Evolutionary conservation across 345 rosid species (phyloP).

Genomic region (Aegle marmelos): DNA sequence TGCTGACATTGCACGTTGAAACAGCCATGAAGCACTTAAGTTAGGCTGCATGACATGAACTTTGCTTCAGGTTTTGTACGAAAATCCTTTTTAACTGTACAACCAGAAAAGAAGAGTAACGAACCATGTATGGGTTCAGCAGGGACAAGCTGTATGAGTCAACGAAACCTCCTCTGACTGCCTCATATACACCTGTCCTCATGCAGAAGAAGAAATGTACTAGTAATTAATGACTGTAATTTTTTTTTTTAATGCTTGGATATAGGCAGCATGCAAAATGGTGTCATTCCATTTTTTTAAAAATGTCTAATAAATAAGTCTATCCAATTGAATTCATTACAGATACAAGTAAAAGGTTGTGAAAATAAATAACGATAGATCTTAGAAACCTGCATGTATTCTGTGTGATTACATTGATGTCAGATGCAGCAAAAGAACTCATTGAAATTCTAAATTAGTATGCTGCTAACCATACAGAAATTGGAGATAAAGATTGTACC

Average conservation of each 20-base stretch:
- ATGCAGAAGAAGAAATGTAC: slow-evolving; percentile 1
- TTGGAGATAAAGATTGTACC: slow-evolving; percentile 39
- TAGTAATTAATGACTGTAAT: not conserved
- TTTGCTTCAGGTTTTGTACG: slow-evolving; percentile 1
- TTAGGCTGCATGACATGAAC: slow-evolving; percentile 51
- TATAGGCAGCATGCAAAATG: not conserved
- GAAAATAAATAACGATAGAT: not conserved
- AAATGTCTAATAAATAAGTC: not conserved
- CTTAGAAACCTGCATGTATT: not conserved
- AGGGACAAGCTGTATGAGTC: slow-evolving; percentile 75
- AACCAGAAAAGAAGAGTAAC: slow-evolving; percentile 18
- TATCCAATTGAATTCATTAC: not conserved
- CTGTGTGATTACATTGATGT: not conserved
- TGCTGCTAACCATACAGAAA: not conserved
- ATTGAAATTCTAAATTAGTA: not conserved
- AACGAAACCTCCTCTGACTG: slow-evolving; percentile 64
- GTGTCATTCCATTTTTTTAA: not conserved
- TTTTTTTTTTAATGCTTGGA: not conserved
- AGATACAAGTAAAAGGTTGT: not conserved
- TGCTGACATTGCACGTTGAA: slow-evolving; percentile 95
- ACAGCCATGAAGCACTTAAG: slow-evolving; percentile 90
- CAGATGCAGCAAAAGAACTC: not conserved
- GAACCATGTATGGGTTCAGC: slow-evolving; percentile 92
- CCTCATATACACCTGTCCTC: slow-evolving; percentile 71
- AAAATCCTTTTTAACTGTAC: not conserved